These are phyloP conservation scores for Trichoderma pleuroti DNA, from an alignment of 2,329 filamentous ascomycete species.

Conservation along the genomic window DNA sequence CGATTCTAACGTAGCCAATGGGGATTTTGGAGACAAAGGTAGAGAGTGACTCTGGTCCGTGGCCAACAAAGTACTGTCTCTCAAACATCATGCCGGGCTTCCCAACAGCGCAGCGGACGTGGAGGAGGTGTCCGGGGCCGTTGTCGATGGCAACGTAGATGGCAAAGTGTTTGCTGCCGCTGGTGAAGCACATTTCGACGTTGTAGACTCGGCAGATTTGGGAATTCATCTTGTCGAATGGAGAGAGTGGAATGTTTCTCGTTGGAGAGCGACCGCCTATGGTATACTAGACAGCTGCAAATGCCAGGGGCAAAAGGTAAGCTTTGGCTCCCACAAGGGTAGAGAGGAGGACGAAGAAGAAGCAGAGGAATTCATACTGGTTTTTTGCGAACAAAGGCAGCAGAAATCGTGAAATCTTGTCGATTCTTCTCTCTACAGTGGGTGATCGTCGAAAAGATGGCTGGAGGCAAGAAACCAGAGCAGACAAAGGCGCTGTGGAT, in stretches of 20 bases:
- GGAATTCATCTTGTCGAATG: neutral
- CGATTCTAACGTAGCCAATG: neutral
- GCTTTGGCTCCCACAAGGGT: neutral
- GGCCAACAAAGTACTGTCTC: neutral
- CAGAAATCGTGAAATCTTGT: neutral
- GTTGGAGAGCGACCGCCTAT: neutral
- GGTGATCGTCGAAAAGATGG: neutral
- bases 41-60: slow-evolving; percentile 1
- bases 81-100: slow-evolving; percentile 1
- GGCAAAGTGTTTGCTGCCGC: neutral
- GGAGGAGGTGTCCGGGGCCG: neutral
- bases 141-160: neutral
- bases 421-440: neutral
- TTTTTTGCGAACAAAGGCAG: neutral
- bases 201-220: slow-evolving; percentile 1
- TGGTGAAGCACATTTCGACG: neutral
- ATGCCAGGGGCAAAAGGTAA: neutral
- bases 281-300: neutral
- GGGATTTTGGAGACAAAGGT: neutral
- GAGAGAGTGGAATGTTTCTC: neutral
- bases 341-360: neutral
- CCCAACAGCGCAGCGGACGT: slow-evolving; percentile 1
- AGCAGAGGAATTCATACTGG: neutral
- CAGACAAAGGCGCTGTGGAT: neutral
- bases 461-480: neutral